Evolutionary conservation across 192 early-diverging fungal genomes (phyloP).

Genomic region (Coemansia sp.): DNA sequence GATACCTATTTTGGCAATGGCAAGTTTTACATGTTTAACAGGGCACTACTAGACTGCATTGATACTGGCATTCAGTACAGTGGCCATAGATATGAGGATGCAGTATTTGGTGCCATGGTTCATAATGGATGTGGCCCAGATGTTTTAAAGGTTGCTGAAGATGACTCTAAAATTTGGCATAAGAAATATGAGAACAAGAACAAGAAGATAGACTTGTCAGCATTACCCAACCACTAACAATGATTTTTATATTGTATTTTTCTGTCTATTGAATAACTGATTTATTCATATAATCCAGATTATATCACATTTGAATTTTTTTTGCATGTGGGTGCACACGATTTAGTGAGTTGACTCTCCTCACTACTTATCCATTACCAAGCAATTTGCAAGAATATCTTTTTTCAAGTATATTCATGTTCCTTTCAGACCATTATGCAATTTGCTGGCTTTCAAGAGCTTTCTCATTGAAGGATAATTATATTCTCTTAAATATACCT

Average conservation of each 20-base stretch:
- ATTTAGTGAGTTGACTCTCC: too few relatives aligned
- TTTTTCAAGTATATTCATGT: too few relatives aligned
- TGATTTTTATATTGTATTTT: too few relatives aligned
- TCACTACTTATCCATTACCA: too few relatives aligned
- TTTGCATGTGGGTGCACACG: too few relatives aligned
- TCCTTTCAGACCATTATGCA: too few relatives aligned
- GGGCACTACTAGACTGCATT: constrained; percentile 23
- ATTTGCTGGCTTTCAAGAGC: too few relatives aligned
- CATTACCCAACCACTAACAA: constrained; percentile 1
- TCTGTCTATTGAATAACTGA: background rate
- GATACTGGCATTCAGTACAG: constrained; percentile 16
- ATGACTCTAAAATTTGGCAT: constrained; percentile 33
- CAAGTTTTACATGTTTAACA: constrained; percentile 49
- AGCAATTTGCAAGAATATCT: too few relatives aligned
- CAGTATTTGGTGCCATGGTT: constrained; percentile 36
- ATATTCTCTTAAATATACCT: too few relatives aligned
- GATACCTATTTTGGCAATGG: constrained; percentile 32
- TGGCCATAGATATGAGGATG: constrained; percentile 24
- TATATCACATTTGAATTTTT: too few relatives aligned
- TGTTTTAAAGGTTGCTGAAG: constrained; percentile 19
- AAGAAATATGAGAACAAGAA: constrained; percentile 22
- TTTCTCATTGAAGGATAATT: too few relatives aligned
- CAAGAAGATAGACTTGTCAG: constrained; percentile 25
- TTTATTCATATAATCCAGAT: too few relatives aligned
- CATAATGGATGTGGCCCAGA: constrained; percentile 20